Evolutionary conservation across 331 rosid genomes (phyloP), one percentile per base, ranked within the genome.

Genomic region (Quercus phellos): DNA sequence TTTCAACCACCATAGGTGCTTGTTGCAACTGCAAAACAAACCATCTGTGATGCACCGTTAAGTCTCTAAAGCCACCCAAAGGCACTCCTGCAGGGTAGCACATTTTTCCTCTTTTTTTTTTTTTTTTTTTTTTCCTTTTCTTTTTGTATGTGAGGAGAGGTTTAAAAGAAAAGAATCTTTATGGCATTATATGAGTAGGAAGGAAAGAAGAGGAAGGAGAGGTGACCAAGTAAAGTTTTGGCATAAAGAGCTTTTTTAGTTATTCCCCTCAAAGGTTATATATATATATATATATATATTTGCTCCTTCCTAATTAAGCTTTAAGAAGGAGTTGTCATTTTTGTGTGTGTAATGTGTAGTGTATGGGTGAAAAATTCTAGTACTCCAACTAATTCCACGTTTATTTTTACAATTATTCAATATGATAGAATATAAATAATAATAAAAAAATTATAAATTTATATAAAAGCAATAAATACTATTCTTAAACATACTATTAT

Each of bases 141-240:
- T 85, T 51, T 53, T 29, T 58, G 66, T 78, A 79, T 55, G 38
- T 55, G 46, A 69, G 78, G 17, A 58, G 17, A 22, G 30, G 34
- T 79, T 4, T 70, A 77, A 84, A 86, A 84, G 93, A 80, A 83
- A 89, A 75, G 94, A 90, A 90, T 85, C 61, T 64, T 51, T 21
- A 73, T 34, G 78, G 51, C 69, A 72, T 61, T 67, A 22, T 32
- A 77, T 54, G 30, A 51, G 38, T 32, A 83, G 43, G 34, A 42
- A 77, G 53, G 71, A 82, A 79, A 79, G 29, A 78, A 76, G 75
- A 66, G 71, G 68, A 61, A 83, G 82, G 81, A 74, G 80, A 77
- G 80, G 73, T 63, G 79, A 72, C 34, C 18, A 87, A 78, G 86
- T 72, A 87, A 90, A 85, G 86, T 43, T 3, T 83, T 67, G 77